These are phyloP conservation scores for Talaromyces adpressus DNA, from an alignment of 495 filamentous ascomycete genomes.

Conservation along the genomic window DNA sequence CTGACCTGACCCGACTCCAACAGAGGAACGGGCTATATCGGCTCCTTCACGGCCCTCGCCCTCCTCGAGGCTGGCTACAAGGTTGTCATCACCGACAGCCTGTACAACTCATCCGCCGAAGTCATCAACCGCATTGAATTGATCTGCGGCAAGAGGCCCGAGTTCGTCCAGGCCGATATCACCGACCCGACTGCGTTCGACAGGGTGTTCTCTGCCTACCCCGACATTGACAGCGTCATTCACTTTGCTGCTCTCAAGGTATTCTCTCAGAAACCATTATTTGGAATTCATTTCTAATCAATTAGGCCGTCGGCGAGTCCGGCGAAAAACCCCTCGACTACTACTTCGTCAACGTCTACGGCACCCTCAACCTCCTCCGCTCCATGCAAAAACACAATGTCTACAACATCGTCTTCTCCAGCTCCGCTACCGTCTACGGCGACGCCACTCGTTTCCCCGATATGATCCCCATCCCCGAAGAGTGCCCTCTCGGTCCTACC, in stretches of 20 bases:
- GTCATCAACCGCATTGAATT: conserved; percentile 88
- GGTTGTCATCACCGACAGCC: conserved; percentile 89
- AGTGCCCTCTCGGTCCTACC: conserved; percentile 91
- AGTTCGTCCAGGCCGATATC: conserved; percentile 81
- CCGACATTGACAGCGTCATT: conserved; percentile 93
- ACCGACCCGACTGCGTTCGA: conserved; percentile 78
- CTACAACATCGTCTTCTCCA: conserved; percentile 96
- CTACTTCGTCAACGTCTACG: conserved; percentile 93
- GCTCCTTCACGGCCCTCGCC: conserved; percentile 90
- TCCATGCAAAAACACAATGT: conserved; percentile 87
- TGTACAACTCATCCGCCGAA: conserved; percentile 91
- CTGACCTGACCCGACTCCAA: conserved; percentile 5
- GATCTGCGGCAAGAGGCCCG: conserved; percentile 81
- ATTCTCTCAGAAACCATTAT: too few relatives aligned
- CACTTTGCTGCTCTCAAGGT: conserved; percentile 98
- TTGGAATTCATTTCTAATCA: too few relatives aligned
- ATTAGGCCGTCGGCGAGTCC: conserved; percentile 90
- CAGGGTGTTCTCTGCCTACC: conserved; percentile 81
- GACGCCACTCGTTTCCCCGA: conserved; percentile 92
- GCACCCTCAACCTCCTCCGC: conserved; percentile 79
- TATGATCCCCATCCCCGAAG: conserved; percentile 98
- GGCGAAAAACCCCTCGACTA: conserved; percentile 94
- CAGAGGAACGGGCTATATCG: conserved; percentile 98
- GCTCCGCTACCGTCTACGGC: conserved; percentile 93
- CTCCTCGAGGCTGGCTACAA: conserved; percentile 92